These are phyloP conservation scores for Leccinum barrowsii DNA, from an alignment of 768 basidiomycete species.

Conservation along the genomic window DNA sequence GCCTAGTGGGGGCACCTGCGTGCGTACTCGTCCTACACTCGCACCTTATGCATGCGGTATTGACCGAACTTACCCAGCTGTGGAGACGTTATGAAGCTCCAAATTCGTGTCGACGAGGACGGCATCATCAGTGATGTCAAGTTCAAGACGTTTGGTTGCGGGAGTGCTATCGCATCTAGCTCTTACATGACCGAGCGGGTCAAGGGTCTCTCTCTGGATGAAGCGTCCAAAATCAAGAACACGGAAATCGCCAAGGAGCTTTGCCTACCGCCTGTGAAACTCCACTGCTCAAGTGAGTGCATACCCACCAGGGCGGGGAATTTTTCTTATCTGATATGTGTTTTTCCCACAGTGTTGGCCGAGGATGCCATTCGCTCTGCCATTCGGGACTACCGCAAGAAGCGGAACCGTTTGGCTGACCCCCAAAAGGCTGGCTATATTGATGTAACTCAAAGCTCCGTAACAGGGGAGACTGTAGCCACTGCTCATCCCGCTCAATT, in stretches of 20 bases:
- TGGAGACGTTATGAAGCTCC: slow-evolving; percentile 99
- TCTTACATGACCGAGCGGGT: slow-evolving; percentile 99
- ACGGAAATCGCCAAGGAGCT: slow-evolving; percentile 99
- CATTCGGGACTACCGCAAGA: slow-evolving; percentile 91
- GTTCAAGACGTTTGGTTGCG: slow-evolving; percentile 99
- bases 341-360: slow-evolving; percentile 69
- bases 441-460: slow-evolving; percentile 59
- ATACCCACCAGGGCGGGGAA: slow-evolving; percentile 5
- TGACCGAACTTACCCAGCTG: slow-evolving; percentile 51
- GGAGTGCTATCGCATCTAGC: slow-evolving; percentile 95
- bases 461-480: slow-evolving; percentile 51
- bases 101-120: slow-evolving; percentile 93
- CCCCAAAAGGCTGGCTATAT: slow-evolving; percentile 63
- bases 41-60: slow-evolving; percentile 7
- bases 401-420: slow-evolving; percentile 55
- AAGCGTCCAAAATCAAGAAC: slow-evolving; percentile 96
- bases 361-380: slow-evolving; percentile 99
- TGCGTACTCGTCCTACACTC: slow-evolving; percentile 39
- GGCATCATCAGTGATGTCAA: slow-evolving; percentile 98
- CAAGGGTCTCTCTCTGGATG: slow-evolving; percentile 88
- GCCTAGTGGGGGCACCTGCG: slow-evolving; percentile 97
- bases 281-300: slow-evolving; percentile 88
- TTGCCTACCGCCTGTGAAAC: slow-evolving; percentile 92
- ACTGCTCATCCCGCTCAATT: slow-evolving; percentile 45
- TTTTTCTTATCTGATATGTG: slow-evolving; percentile 21